Evolutionary conservation across 2,329 filamentous ascomycete species (phyloP).

Genomic region (Paracamarosporium sp.): DNA sequence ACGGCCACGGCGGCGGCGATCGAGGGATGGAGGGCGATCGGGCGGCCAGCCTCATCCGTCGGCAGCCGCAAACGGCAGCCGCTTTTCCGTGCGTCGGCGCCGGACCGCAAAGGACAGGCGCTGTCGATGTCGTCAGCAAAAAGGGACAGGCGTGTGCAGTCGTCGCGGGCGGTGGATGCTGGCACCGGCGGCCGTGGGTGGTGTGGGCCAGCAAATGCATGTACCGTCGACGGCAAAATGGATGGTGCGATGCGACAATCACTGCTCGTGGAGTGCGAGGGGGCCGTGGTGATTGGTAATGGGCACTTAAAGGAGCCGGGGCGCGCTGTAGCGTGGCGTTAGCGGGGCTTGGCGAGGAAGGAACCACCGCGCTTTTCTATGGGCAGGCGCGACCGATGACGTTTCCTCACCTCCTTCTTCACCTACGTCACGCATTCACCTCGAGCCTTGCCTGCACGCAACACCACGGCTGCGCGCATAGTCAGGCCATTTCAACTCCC

Average conservation of each 20-base stretch:
- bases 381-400: constrained; percentile 8
- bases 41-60: background rate
- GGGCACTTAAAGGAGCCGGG: background rate
- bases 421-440: constrained; percentile 10
- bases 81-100: background rate
- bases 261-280: background rate
- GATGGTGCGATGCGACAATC: background rate
- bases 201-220: background rate
- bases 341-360: constrained; percentile 6
- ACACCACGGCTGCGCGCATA: constrained; percentile 4
- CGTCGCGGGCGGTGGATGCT: background rate
- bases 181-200: background rate
- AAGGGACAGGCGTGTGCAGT: background rate
- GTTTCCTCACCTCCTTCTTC: constrained; percentile 8
- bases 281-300: constrained; percentile 1
- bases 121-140: constrained; percentile 1
- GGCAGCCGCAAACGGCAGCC: background rate
- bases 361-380: constrained; percentile 7
- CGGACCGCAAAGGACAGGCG: background rate
- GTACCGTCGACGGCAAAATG: background rate
- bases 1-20: background rate
- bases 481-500: too few species aligned
- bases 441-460: constrained; percentile 3
- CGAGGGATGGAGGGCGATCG: constrained; percentile 1
- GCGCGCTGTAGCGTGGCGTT: background rate